Conservation (phyloP, 2,329 filamentous ascomycete species). For the Ambrosiella beaveri region DNA sequence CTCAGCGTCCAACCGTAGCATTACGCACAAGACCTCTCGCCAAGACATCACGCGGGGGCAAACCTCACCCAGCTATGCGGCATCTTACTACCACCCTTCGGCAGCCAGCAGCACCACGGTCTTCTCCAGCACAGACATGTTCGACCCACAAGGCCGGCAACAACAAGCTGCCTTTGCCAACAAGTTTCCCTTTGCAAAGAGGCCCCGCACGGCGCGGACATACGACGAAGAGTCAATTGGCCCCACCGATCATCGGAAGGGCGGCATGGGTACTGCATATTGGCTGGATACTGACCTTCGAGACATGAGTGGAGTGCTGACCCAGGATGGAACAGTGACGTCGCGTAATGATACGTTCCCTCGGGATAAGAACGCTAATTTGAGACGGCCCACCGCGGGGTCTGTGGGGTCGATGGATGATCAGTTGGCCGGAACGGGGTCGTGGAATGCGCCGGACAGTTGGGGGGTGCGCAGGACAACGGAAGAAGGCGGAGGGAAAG, state of each 20-base stretch:
- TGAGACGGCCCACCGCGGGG: slow-evolving; percentile 2
- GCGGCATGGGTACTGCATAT: slow-evolving; percentile 46
- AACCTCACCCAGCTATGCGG: slow-evolving; percentile 17
- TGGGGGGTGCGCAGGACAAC: slow-evolving; percentile 73
- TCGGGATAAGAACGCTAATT: not conserved
- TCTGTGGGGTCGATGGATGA: slow-evolving; percentile 15
- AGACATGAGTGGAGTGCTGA: slow-evolving; percentile 56
- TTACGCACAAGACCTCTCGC: slow-evolving; percentile 32
- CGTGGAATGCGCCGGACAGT: slow-evolving; percentile 89
- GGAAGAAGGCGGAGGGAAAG: slow-evolving; percentile 48
- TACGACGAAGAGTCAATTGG: slow-evolving; percentile 43
- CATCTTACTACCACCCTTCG: slow-evolving; percentile 4
- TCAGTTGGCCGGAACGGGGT: slow-evolving; percentile 27
- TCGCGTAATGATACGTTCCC: slow-evolving; percentile 4
- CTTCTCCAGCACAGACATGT: slow-evolving; percentile 9
- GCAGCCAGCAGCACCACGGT: slow-evolving; percentile 2
- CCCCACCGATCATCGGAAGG: slow-evolving; percentile 35
- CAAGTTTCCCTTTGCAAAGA: slow-evolving; percentile 45
- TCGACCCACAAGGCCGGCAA: slow-evolving; percentile 11
- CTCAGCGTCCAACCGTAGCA: slow-evolving; percentile 15
- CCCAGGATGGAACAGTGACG: not conserved
- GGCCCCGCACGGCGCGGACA: slow-evolving; percentile 28
- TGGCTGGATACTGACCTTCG: slow-evolving; percentile 74
- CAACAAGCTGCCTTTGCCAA: slow-evolving; percentile 33
- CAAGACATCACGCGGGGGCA: slow-evolving; percentile 24